phyloP scores from a whole-genome alignment of 352 stramenopile species.

The Achlya hypogyna region DNA sequence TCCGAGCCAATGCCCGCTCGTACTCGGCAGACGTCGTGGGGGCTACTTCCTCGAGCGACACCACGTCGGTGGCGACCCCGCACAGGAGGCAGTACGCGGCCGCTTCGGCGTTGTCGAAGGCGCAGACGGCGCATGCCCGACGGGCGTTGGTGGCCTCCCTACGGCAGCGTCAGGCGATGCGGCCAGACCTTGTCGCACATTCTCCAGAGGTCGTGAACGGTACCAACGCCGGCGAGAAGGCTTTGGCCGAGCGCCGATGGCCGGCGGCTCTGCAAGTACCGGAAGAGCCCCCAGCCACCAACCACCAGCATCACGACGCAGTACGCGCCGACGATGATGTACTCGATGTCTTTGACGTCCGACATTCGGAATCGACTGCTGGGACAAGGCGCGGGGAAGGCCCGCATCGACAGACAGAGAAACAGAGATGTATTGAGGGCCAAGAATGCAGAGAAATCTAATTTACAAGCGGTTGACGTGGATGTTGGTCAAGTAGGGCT shows the following conservation, averaged over 20 bases:
- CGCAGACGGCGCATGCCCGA: slow-evolving; percentile 32
- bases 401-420: not conserved
- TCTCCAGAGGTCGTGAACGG: not conserved
- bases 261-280: not conserved
- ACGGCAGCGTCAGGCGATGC: not conserved
- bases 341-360: slow-evolving; percentile 7
- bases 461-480: slow-evolving; percentile 35
- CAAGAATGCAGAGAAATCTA: not conserved
- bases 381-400: not conserved
- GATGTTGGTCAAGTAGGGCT: slow-evolving; percentile 46
- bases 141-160: not conserved
- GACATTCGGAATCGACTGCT: not conserved
- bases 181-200: not conserved
- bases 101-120: slow-evolving; percentile 26
- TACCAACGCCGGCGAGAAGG: not conserved
- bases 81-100: slow-evolving; percentile 26
- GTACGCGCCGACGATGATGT: slow-evolving; percentile 4
- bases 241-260: not conserved
- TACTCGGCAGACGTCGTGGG: not conserved
- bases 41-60: not conserved
- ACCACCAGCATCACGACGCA: slow-evolving; percentile 8
- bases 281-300: not conserved
- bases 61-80: slow-evolving; percentile 14
- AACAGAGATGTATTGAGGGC: not conserved
- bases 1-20: not conserved